phyloP scores from a whole-genome alignment of 345 rosid genomes.

The Aethionema arabicum region DNA sequence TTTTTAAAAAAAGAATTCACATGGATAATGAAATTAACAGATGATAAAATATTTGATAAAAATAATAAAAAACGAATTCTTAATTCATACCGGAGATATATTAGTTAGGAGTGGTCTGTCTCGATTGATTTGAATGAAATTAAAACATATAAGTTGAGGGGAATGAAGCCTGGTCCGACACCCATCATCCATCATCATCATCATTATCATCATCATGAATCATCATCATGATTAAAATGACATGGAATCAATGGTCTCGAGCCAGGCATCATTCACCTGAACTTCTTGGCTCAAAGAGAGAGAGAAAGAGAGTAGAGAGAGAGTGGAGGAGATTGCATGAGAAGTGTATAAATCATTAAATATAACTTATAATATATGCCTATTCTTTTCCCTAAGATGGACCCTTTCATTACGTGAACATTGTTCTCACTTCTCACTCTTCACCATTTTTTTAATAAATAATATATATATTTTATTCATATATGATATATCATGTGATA shows the following conservation, averaged over 20 bases:
- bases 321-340: conserved; percentile 1
- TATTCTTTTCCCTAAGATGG: conserved; percentile 21
- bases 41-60: conserved; percentile 9
- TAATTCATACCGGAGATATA: no score
- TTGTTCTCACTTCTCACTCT: not conserved
- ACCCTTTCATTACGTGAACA: conserved; percentile 22
- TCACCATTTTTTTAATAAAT: no score
- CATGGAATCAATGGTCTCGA: conserved; percentile 51
- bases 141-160: conserved; percentile 54
- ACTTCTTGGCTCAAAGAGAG: conserved; percentile 39
- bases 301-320: conserved; percentile 6
- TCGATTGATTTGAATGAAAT: not conserved
- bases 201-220: conserved; percentile 11
- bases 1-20: no score
- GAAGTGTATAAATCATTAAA: conserved; percentile 28
- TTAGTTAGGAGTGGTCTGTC: not conserved
- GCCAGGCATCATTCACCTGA: conserved; percentile 84
- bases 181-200: conserved; percentile 37
- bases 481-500: no score
- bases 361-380: conserved; percentile 31
- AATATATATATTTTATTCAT: no score
- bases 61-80: no score
- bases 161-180: conserved; percentile 99
- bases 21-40: not conserved
- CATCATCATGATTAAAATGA: conserved; percentile 7